Base-by-base conservation (phyloP, 805 yeast species). In the Saturnispora quitensis region DNA sequence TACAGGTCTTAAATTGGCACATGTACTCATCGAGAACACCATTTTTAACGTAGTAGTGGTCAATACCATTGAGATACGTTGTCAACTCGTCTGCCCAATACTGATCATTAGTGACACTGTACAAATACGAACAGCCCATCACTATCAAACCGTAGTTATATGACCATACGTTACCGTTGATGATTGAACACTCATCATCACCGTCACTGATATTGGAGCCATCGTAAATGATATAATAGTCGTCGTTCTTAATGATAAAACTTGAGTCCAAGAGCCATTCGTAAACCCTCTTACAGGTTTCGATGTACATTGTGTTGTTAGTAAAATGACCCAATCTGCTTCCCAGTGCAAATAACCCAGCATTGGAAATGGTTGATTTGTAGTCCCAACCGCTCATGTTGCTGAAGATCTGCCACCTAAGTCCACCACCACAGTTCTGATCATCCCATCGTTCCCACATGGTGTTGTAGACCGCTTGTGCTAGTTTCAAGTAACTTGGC, bases 361-460 rank as follows among this genome's bases (percentile, higher is more conserved):
- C 97, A 66, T 87, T 90, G 13, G 95, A 76, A 52, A 90, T 86
- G 35, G 96, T 72, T 66, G 91, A 91, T 68, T 91, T 91, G 68
- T 93, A 91, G 66, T 87, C 85, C 67, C 89, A 91, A 54, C 98
- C 99, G 4, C 88, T 76, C 67, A 91, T 91, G 95, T 96, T 89
- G 53, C 82, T 76, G 70, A 83, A 89, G 60, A 91, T 91, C 72
- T 91, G 98, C 98, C 98, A 91, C 68, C 97, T 76, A 55, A 93
- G 71, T 0, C 99, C 98, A 54, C 99, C 98, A 45, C 74, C 76
- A 69, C 99, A 91, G 53, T 72, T 63, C 2, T 61, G 65, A 64
- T 89, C 96, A 66, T 90, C 97, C 99, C 98, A 91, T 65, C 97
- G 78, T 25, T 73, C 69, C 40, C 86, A 82, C 96, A 91, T 90